Evolutionary conservation across 371 early-diverging fungal species (phyloP).

Genomic region (Mucor sp.): DNA sequence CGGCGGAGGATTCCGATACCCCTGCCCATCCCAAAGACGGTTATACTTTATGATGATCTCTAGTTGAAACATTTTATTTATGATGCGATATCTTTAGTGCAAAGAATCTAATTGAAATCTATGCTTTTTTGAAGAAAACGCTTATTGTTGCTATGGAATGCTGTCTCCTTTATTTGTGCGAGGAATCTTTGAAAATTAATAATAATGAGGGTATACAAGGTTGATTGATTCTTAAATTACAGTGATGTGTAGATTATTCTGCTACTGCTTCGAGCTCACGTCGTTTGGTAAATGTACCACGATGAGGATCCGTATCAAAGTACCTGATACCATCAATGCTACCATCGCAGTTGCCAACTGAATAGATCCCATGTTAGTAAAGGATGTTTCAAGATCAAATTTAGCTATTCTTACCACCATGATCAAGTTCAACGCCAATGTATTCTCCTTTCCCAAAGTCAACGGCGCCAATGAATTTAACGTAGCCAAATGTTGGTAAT

Average conservation of each 20-base stretch:
- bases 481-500: conserved; percentile 33
- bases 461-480: conserved; percentile 32
- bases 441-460: conserved; percentile 40
- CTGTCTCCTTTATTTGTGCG: neutral
- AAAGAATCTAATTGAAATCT: conserved; percentile 3
- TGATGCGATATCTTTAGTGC: conserved; percentile 10
- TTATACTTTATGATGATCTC: neutral
- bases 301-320: conserved; percentile 32
- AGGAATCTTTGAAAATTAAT: neutral
- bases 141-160: neutral
- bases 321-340: conserved; percentile 26
- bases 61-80: neutral
- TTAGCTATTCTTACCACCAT: conserved; percentile 24
- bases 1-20: conserved; percentile 12
- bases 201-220: conserved; percentile 7
- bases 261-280: conserved; percentile 27
- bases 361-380: neutral
- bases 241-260: conserved; percentile 4
- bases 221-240: neutral
- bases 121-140: neutral
- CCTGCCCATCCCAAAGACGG: conserved; percentile 3
- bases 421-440: conserved; percentile 37
- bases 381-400: neutral
- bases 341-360: conserved; percentile 38
- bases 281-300: conserved; percentile 30